These are phyloP conservation scores for Aristolochia fimbriata DNA, from an alignment of 164 flowering plant genomes.

Conservation along the genomic window DNA sequence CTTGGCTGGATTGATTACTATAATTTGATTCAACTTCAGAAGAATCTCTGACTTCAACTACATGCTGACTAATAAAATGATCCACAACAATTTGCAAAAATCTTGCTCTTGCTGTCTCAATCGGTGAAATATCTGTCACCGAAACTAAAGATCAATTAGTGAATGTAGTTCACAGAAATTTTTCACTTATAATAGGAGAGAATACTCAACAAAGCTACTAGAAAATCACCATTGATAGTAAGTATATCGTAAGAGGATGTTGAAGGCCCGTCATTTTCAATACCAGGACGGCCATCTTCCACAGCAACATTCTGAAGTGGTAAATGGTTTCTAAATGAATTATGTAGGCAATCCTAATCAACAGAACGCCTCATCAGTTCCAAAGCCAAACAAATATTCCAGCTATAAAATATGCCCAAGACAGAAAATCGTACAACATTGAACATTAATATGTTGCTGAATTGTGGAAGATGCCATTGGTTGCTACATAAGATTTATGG, in stretches of 20 bases:
- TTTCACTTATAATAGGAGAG: neutral
- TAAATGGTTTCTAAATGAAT: slow-evolving; percentile 46
- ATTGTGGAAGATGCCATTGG: too few relatives aligned
- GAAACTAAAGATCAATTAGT: neutral
- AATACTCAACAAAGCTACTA: neutral
- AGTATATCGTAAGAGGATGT: slow-evolving; percentile 35
- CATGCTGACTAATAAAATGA: slow-evolving; percentile 55
- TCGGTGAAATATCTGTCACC: slow-evolving; percentile 70
- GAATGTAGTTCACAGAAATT: neutral
- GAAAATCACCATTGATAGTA: slow-evolving; percentile 44
- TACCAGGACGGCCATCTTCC: slow-evolving; percentile 58
- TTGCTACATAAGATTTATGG: too few relatives aligned
- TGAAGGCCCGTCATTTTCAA: slow-evolving; percentile 46
- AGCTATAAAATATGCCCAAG: too few relatives aligned
- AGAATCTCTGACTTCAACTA: slow-evolving; percentile 50
- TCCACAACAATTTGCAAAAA: slow-evolving; percentile 82
- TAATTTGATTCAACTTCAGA: slow-evolving; percentile 32
- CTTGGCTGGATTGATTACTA: slow-evolving; percentile 43
- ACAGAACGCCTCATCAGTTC: neutral
- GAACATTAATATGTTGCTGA: too few relatives aligned
- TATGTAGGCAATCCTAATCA: slow-evolving; percentile 69
- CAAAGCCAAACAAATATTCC: too few relatives aligned
- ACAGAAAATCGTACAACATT: too few relatives aligned
- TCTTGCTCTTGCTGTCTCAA: slow-evolving; percentile 83
- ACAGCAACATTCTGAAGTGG: slow-evolving; percentile 58